These are phyloP conservation scores for Pneumocystis canis DNA, from an alignment of 1,139 yeast genomes.

Conservation along the genomic window DNA sequence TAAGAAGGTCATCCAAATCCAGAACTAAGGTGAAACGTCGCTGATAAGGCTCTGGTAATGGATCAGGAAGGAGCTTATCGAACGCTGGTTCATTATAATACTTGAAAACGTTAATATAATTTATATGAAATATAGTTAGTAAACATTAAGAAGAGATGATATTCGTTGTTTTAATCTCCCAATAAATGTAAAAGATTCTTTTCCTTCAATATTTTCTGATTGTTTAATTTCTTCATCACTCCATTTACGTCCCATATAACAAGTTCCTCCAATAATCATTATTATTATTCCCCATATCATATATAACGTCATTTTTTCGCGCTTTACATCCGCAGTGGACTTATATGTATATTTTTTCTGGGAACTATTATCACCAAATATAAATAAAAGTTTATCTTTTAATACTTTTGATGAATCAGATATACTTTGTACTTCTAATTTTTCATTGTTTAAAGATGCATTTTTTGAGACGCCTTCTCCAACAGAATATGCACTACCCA, in stretches of 20 bases:
- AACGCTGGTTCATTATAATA: conserved; percentile 89
- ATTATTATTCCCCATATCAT: conserved; percentile 36
- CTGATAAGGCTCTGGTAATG: conserved; percentile 82
- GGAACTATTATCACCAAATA: conserved; percentile 11
- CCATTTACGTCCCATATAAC: conserved; percentile 76
- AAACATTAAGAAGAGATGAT: conserved; percentile 49
- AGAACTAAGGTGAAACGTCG: conserved; percentile 83
- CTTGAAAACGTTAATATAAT: conserved; percentile 56
- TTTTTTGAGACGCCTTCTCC: not conserved
- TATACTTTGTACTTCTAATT: not conserved
- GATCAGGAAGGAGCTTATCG: conserved; percentile 81
- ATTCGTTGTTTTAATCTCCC: conserved; percentile 30
- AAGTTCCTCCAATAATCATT: conserved; percentile 48
- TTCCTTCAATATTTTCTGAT: conserved; percentile 31
- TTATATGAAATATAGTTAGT: conserved; percentile 57
- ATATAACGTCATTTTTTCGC: conserved; percentile 51
- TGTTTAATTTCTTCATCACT: conserved; percentile 51
- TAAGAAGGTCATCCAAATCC: conserved; percentile 74
- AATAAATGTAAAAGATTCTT: conserved; percentile 16
- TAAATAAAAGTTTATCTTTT: conserved; percentile 9
- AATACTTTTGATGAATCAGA: conserved; percentile 2
- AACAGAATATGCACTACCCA: not conserved
- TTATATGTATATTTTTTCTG: conserved; percentile 25
- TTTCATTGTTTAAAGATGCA: not conserved
- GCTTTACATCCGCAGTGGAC: conserved; percentile 17